Conservation (phyloP, 2,329 filamentous ascomycete genomes). For the Diaporthe citri region DNA sequence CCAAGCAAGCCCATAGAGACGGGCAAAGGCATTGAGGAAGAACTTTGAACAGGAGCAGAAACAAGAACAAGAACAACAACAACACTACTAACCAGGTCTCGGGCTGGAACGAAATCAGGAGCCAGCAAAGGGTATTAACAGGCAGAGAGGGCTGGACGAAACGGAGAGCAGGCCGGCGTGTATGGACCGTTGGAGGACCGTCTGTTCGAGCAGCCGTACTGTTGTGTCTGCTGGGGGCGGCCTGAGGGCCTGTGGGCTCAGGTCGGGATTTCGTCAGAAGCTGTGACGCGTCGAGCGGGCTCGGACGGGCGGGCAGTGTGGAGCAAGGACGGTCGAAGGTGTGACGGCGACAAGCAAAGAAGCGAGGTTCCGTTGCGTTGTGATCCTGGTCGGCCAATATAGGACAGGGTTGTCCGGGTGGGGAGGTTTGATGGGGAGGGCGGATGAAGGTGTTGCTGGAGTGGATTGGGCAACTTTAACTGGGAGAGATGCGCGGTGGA, state of each 20-base stretch:
- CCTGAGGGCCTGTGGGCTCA: conserved; percentile 26
- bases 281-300: conserved; percentile 29
- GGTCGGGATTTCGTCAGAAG: conserved; percentile 30
- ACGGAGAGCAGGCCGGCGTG: conserved; percentile 12
- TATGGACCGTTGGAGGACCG: conserved; percentile 32
- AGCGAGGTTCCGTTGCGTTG: conserved; percentile 26
- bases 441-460: conserved; percentile 9
- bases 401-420: conserved; percentile 22
- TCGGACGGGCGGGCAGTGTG: conserved; percentile 31
- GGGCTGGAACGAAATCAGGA: conserved; percentile 1
- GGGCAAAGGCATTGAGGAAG: conserved; percentile 13
- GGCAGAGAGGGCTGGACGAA: conserved; percentile 9
- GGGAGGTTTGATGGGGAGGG: conserved; percentile 18
- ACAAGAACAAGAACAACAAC: not conserved
- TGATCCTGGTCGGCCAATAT: conserved; percentile 23
- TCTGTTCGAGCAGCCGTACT: not conserved
- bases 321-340: conserved; percentile 31
- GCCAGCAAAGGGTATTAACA: conserved; percentile 33
- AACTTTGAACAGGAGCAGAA: conserved; percentile 6
- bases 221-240: conserved; percentile 2
- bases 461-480: conserved; percentile 29
- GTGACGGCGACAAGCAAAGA: conserved; percentile 30
- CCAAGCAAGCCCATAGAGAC: not conserved
- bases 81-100: conserved; percentile 17
- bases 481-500: conserved; percentile 15